Evolutionary conservation across 1,284 basidiomycete genomes (phyloP).

Genomic region (Fistulinella cinereoalba): DNA sequence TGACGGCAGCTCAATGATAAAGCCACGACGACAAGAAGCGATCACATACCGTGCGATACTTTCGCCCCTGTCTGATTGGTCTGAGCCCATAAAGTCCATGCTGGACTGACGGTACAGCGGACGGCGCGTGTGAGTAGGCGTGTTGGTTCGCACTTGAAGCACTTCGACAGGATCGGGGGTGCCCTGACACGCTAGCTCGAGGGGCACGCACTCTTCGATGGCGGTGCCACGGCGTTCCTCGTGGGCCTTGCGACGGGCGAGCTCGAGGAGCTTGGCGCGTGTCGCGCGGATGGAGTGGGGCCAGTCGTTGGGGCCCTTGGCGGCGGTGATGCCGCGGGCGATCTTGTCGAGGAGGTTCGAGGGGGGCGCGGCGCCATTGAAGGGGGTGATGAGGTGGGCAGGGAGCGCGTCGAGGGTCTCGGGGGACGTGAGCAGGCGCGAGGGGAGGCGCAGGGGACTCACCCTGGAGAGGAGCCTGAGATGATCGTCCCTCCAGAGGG

Average conservation of each 20-base stretch:
- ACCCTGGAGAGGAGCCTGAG: conserved; percentile 63
- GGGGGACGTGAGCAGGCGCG: conserved; percentile 4
- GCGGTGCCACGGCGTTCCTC: conserved; percentile 44
- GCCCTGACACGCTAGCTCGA: conserved; percentile 12
- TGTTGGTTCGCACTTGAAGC: conserved; percentile 43
- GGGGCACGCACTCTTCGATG: conserved; percentile 31
- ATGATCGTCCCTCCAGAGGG: conserved; percentile 74
- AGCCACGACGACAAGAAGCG: conserved; percentile 2
- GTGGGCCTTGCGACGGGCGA: conserved; percentile 60
- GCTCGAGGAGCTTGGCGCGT: conserved; percentile 72
- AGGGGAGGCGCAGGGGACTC: conserved; percentile 27
- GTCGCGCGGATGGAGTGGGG: conserved; percentile 76
- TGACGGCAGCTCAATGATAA: conserved; percentile 1
- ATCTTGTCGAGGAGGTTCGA: conserved; percentile 82
- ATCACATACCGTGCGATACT: conserved; percentile 56
- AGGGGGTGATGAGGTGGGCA: conserved; percentile 76
- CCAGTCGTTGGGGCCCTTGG: conserved; percentile 73
- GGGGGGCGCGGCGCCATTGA: conserved; percentile 74
- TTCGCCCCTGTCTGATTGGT: conserved; percentile 46
- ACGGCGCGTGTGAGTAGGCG: conserved; percentile 36
- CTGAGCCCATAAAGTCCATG: conserved; percentile 73
- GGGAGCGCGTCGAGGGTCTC: conserved; percentile 77
- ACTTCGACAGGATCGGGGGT: conserved; percentile 35
- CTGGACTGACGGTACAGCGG: conserved; percentile 76
- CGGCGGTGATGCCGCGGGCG: conserved; percentile 64